These are phyloP conservation scores for Oligophagozyma castellii DNA, from an alignment of 1,139 yeast species.

Conservation along the genomic window DNA sequence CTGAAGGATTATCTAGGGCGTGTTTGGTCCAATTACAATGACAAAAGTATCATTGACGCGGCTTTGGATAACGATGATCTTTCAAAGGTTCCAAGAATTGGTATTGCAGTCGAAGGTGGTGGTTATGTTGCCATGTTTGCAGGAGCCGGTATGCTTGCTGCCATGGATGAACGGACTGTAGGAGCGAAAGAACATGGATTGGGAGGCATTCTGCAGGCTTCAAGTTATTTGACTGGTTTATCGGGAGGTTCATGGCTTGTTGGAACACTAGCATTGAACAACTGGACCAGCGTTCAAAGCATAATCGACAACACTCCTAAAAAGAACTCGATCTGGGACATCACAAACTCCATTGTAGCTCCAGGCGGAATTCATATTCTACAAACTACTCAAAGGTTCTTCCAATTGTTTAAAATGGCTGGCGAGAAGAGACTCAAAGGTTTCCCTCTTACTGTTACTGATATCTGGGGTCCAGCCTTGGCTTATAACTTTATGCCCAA, in stretches of 20 bases:
- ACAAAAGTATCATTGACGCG: slow-evolving; percentile 26
- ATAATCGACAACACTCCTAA: slow-evolving; percentile 27
- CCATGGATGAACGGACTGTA: slow-evolving; percentile 58
- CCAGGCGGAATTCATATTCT: slow-evolving; percentile 56
- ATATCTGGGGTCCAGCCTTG: slow-evolving; percentile 49
- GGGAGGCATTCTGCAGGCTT: slow-evolving; percentile 62
- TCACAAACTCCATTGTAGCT: slow-evolving; percentile 37
- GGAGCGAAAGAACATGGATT: slow-evolving; percentile 47
- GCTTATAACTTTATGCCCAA: slow-evolving; percentile 60
- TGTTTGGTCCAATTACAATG: slow-evolving; percentile 38
- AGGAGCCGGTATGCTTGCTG: slow-evolving; percentile 77
- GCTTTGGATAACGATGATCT: slow-evolving; percentile 1
- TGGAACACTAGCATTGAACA: slow-evolving; percentile 67
- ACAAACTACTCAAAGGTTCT: slow-evolving; percentile 39
- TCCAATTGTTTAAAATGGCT: slow-evolving; percentile 17
- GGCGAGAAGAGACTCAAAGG: slow-evolving; percentile 3
- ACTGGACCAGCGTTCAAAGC: slow-evolving; percentile 64
- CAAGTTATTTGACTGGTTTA: slow-evolving; percentile 64
- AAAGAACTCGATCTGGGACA: slow-evolving; percentile 41
- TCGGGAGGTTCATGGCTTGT: slow-evolving; percentile 28
- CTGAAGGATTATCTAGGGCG: slow-evolving; percentile 42
- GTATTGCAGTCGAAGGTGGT: slow-evolving; percentile 77
- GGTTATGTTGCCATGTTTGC: slow-evolving; percentile 81
- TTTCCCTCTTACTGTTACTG: slow-evolving; percentile 20
- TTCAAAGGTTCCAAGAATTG: slow-evolving; percentile 29